Evolutionary conservation across 2,329 filamentous ascomycete species (phyloP).

Genomic region (Scopulariopsis brevicaulis): DNA sequence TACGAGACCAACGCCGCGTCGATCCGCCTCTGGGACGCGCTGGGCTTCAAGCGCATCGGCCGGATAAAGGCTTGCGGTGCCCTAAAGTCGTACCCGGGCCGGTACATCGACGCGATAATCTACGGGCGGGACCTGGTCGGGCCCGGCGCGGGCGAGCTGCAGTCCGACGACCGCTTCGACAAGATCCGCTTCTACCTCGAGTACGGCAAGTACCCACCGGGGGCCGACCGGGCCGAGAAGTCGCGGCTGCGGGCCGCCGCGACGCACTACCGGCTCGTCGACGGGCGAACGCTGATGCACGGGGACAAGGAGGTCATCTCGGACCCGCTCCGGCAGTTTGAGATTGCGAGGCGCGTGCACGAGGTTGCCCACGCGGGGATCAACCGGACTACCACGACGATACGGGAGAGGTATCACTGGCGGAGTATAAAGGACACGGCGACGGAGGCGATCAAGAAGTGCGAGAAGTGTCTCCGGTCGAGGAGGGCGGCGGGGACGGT

Average conservation of each 20-base stretch:
- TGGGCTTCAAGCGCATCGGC: constrained; percentile 88
- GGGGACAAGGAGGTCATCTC: constrained; percentile 97
- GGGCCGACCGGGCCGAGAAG: constrained; percentile 91
- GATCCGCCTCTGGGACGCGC: constrained; percentile 81
- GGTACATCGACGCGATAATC: constrained; percentile 65
- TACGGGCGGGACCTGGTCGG: constrained; percentile 55
- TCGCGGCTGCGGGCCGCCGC: constrained; percentile 85
- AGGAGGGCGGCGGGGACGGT: constrained; percentile 33
- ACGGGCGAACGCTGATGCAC: constrained; percentile 77
- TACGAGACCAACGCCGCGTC: constrained; percentile 90
- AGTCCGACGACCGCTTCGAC: constrained; percentile 57
- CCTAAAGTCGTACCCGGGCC: constrained; percentile 56
- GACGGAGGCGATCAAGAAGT: constrained; percentile 86
- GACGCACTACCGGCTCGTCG: constrained; percentile 82
- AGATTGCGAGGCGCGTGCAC: constrained; percentile 73
- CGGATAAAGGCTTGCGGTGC: constrained; percentile 64
- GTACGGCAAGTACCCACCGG: constrained; percentile 83
- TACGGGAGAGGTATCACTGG: constrained; percentile 94
- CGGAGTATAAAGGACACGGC: constrained; percentile 97
- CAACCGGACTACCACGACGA: constrained; percentile 93
- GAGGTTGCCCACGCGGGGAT: constrained; percentile 74
- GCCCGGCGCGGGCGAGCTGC: constrained; percentile 21
- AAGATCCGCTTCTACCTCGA: constrained; percentile 98
- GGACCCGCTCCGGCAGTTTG: constrained; percentile 80
- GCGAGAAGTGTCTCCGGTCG: constrained; percentile 75